Evolutionary conservation across 1,284 basidiomycete genomes (phyloP), one percentile per base, ranked within the genome.

Genomic region (Malassezia cuniculi): DNA sequence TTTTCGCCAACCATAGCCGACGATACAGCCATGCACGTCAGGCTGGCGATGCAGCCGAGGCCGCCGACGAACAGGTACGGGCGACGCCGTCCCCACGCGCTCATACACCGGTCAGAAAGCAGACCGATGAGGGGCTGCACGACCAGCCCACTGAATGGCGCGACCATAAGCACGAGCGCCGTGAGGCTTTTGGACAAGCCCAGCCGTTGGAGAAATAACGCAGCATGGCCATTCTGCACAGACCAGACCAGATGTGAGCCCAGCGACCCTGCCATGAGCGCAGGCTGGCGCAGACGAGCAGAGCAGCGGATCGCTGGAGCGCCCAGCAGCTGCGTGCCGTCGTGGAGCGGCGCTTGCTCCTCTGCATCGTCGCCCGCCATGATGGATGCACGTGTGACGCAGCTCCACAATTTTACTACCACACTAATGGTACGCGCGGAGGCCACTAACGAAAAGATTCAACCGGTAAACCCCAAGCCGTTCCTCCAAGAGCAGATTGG

Each of bases 401-500:
- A 6, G 22, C 22, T 6, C 22, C 7, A 24, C 22, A 11, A 6
- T 24, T 24, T 24, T 24, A 6, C 22, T 11, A 24, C 32, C 22
- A 21, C 10, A 7, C 12, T 17, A 9, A 16, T 28, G 14, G 34
- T 15, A 27, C 29, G 15, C 15, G n/a, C 36, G 28, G 22, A 10
- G 34, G 27, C 16, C 15, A 31, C 16, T 6, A 28, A 14, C 10
- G 16, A 31, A 20, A 31, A 54, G 82, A 81, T 84, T 63, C 78
- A 79, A 60, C 89, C 89, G 52, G 85, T 95, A 60, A 99, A 97
- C 71, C 90, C 93, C 14, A 95, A 95, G 72, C 93, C 93, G 6
- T 97, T 97, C 72, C 77, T 99, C 60, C 86, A 95, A 72, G 85
- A 93, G 69, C 79, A 95, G 59, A 95, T 90, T 18, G 93, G 93